A percentile compares a stretch with the other conserved stretches of the same genome.
Conservation (phyloP, 1,139 yeast species). For the Geotrichum phurueaensis region DNA sequence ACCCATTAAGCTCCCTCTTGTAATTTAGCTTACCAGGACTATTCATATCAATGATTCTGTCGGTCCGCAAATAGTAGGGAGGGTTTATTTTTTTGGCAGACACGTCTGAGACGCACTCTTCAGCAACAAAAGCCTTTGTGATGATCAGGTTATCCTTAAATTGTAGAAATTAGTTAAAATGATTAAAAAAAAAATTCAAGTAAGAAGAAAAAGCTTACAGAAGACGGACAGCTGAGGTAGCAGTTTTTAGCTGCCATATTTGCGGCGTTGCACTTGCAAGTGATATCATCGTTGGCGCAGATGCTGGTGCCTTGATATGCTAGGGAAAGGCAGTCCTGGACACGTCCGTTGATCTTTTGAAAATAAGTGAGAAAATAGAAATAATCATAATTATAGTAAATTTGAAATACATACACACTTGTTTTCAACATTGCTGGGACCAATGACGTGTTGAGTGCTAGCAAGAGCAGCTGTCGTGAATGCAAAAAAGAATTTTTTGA, state of each 20-base stretch:
- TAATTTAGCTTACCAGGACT: neutral
- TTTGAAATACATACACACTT: neutral
- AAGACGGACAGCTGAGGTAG: constrained; percentile 20
- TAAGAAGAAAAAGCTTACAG: constrained; percentile 14
- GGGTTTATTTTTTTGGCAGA: neutral
- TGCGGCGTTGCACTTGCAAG: constrained; percentile 24
- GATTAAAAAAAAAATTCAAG: neutral
- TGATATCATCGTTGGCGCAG: constrained; percentile 22
- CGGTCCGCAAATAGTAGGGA: constrained; percentile 7
- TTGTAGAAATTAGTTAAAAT: neutral
- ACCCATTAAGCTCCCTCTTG: neutral
- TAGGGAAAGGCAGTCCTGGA: neutral
- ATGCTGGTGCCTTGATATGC: constrained; percentile 17
- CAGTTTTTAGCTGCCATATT: constrained; percentile 22
- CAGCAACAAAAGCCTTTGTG: constrained; percentile 5
- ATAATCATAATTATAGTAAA: neutral
- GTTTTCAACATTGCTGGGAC: neutral
- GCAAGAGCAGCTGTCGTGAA: constrained; percentile 2
- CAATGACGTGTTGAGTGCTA: neutral
- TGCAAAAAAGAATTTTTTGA: neutral
- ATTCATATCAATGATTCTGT: neutral
- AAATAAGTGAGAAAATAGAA: neutral
- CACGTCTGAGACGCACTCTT: neutral
- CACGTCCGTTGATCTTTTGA: neutral
- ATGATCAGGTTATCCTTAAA: constrained; percentile 3